Evolutionary conservation across 306 rosid genomes (phyloP).

Genomic region (Vigna mungo): DNA sequence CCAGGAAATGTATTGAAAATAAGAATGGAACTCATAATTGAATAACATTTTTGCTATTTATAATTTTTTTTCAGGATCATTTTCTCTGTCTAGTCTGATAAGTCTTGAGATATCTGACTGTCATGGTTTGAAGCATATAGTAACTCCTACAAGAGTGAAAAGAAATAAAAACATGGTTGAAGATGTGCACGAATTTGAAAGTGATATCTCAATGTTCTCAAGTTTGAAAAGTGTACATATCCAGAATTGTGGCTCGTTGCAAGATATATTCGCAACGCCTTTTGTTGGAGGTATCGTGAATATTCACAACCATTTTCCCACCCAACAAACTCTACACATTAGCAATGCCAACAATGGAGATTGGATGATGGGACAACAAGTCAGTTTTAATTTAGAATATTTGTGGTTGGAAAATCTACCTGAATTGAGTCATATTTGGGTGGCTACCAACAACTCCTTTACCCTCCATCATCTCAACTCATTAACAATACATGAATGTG

Average conservation of each 20-base stretch:
- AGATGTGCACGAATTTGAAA: not conserved
- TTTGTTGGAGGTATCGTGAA: not conserved
- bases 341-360: not conserved
- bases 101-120: too few relatives aligned
- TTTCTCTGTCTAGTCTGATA: not conserved
- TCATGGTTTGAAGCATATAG: not conserved
- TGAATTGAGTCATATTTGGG: not conserved
- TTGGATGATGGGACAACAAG: not conserved
- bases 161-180: not conserved
- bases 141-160: not conserved
- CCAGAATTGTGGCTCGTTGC: rapidly evolving
- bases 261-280: not conserved
- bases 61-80: not conserved
- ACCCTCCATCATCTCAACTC: not conserved
- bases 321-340: not conserved
- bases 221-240: rapidly evolving
- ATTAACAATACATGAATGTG: not conserved
- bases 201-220: not conserved
- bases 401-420: not conserved
- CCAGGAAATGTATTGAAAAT: too few relatives aligned
- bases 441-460: not conserved
- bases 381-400: not conserved
- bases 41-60: not conserved
- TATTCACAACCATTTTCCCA: not conserved
- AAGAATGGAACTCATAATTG: too few relatives aligned